Evolutionary conservation across 2,329 filamentous ascomycete genomes (phyloP).

Genomic region (Colletotrichum cuscutae): DNA sequence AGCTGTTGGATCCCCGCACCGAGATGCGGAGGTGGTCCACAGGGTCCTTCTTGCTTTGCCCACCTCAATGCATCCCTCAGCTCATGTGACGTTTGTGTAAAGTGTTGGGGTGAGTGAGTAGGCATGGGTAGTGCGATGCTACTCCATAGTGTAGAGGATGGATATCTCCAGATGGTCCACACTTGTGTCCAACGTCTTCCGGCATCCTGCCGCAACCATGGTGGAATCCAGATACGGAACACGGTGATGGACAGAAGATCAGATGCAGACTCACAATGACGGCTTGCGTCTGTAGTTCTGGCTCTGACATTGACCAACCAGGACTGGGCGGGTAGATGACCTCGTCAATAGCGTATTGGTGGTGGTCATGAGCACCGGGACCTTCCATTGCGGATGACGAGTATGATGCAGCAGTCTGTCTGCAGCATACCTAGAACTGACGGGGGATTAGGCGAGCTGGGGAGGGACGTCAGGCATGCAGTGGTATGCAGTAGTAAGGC

Average conservation of each 20-base stretch:
- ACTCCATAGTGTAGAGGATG: neutral
- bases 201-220: neutral
- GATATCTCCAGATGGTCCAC: conserved; percentile 15
- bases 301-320: neutral
- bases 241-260: neutral
- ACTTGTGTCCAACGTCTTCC: conserved; percentile 4
- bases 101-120: no score
- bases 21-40: neutral
- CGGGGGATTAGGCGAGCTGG: neutral
- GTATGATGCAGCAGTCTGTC: neutral
- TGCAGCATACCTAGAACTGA: neutral
- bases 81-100: neutral
- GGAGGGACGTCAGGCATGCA: neutral
- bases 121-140: no score
- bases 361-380: neutral
- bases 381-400: neutral
- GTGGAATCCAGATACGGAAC: neutral
- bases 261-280: neutral
- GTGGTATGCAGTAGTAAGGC: neutral
- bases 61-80: neutral
- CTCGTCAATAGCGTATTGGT: neutral
- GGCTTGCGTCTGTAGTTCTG: neutral
- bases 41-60: neutral
- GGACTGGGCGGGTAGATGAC: neutral
- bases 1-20: neutral